Conservation (phyloP, 305 asterid genomes). For the Fraxinus xanthoxyloides region DNA sequence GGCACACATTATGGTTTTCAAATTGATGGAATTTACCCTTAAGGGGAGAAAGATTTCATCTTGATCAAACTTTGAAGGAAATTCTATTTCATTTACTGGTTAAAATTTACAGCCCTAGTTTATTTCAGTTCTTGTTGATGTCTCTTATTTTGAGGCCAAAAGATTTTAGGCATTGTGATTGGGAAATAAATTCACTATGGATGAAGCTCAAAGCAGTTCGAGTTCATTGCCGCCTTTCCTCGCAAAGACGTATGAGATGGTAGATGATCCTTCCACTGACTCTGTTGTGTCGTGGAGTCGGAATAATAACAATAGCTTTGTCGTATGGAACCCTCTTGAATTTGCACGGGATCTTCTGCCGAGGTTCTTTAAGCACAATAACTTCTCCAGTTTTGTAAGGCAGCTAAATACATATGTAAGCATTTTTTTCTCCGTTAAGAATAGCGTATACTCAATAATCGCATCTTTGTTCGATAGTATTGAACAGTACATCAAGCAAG, state of each 20-base stretch:
- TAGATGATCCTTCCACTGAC: slow-evolving; percentile 51
- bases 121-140: slow-evolving; percentile 10
- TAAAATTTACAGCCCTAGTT: not conserved
- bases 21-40: not conserved
- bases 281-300: slow-evolving; percentile 36
- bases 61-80: slow-evolving; percentile 11
- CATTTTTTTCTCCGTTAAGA: slow-evolving; percentile 2
- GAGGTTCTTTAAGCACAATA: slow-evolving; percentile 68
- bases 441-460: not conserved
- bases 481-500: not conserved
- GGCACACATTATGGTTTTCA: not conserved
- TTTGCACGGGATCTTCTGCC: slow-evolving; percentile 63
- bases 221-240: slow-evolving; percentile 71
- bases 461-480: not conserved
- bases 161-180: slow-evolving; percentile 2
- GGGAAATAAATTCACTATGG: slow-evolving; percentile 36
- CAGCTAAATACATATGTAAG: slow-evolving; percentile 77
- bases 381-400: slow-evolving; percentile 71
- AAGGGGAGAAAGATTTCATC: not conserved
- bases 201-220: slow-evolving; percentile 52
- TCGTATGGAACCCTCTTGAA: slow-evolving; percentile 70
- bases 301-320: slow-evolving; percentile 49
- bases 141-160: not conserved
- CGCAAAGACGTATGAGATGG: slow-evolving; percentile 78
- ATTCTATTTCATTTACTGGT: not conserved